Conservation (phyloP, 2,329 filamentous ascomycete genomes). For the Magnaporthiopsis poae region DNA sequence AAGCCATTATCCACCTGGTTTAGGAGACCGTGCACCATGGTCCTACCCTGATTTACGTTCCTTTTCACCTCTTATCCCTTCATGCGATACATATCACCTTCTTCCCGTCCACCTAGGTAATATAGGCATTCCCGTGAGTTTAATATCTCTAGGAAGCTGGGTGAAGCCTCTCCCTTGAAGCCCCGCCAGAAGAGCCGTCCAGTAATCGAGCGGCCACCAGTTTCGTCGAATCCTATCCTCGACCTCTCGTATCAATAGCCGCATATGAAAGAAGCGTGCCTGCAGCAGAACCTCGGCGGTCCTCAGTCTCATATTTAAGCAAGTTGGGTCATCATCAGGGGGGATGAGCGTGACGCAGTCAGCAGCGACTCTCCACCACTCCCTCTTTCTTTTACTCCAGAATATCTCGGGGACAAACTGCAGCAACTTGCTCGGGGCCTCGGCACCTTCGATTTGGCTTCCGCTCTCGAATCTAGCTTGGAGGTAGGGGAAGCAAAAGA, state of each 20-base stretch:
- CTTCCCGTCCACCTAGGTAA: too few species aligned
- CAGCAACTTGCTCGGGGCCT: neutral
- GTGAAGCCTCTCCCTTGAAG: neutral
- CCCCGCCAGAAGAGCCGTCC: neutral
- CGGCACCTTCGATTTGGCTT: neutral
- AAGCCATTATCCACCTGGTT: too few species aligned
- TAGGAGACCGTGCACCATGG: too few species aligned
- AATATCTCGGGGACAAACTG: neutral
- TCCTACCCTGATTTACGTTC: too few species aligned
- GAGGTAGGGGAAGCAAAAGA: neutral
- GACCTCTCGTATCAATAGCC: rapidly evolving
- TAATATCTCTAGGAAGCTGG: neutral
- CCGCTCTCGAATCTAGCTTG: neutral
- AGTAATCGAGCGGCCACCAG: neutral
- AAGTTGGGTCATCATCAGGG: too few species aligned
- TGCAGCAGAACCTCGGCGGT: neutral
- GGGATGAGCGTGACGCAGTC: too few species aligned
- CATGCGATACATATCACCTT: too few species aligned
- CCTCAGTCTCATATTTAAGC: neutral
- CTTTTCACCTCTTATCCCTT: too few species aligned
- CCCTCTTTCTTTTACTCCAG: neutral
- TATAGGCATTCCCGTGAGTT: too few species aligned
- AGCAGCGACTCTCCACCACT: neutral
- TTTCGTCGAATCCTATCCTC: neutral
- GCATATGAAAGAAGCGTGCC: neutral